phyloP scores from a whole-genome alignment of 176 grass and related monocot species.

The Pharus latifolius region DNA sequence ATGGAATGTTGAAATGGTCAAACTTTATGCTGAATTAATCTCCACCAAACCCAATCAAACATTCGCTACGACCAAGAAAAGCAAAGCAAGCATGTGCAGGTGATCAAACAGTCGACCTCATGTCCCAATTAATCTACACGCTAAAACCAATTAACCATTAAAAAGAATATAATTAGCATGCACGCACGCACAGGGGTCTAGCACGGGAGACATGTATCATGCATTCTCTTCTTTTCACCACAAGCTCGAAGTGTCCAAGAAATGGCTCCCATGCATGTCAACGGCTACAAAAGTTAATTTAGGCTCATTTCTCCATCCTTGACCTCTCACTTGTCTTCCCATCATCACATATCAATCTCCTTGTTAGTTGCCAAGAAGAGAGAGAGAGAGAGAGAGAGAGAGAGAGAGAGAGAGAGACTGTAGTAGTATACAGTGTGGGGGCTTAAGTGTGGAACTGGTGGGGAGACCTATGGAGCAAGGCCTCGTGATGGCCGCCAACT shows the following conservation, averaged over 20 bases:
- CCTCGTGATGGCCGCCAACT: constrained; percentile 5
- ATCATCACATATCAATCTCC: background rate
- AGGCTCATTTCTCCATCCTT: constrained; percentile 5
- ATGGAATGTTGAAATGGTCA: background rate
- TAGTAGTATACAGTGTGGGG: background rate
- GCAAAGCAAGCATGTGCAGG: background rate
- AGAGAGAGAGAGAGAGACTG: background rate
- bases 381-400: background rate
- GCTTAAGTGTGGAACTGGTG: background rate
- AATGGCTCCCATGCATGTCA: background rate
- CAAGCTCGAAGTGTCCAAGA: background rate
- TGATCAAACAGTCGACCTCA: background rate
- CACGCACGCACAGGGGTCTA: background rate
- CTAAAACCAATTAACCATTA: background rate
- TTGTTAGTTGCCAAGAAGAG: background rate
- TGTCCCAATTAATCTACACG: background rate
- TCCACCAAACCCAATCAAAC: background rate
- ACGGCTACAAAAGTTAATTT: constrained; percentile 30
- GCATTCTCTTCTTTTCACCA: constrained; percentile 17
- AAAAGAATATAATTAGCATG: background rate
- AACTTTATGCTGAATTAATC: background rate
- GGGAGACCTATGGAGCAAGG: background rate
- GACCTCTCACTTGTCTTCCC: background rate
- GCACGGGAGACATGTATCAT: background rate
- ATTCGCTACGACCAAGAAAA: background rate